phyloP scores from a whole-genome alignment of 2,329 filamentous ascomycete genomes.

The Atkinsonella texensis region DNA sequence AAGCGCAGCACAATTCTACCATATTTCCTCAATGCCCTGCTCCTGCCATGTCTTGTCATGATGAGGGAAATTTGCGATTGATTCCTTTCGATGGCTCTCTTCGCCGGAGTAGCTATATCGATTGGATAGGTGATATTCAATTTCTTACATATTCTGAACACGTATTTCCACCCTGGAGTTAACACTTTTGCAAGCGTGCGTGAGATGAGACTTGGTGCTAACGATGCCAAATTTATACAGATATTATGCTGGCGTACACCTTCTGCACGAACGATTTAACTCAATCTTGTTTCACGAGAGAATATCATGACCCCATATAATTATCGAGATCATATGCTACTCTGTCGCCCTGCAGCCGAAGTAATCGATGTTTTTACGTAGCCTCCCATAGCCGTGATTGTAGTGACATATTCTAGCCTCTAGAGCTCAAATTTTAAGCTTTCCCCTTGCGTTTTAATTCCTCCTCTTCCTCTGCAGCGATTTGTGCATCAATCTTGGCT shows the following conservation, averaged over 20 bases:
- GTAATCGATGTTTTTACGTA: constrained; percentile 3
- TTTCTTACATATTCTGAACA: constrained; percentile 98
- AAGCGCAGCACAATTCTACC: background rate
- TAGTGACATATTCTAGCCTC: background rate
- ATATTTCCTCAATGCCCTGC: background rate
- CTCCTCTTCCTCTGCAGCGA: constrained; percentile 57
- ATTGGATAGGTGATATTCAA: constrained; percentile 69
- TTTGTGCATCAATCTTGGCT: constrained; percentile 57
- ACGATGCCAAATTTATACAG: background rate
- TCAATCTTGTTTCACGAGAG: no score
- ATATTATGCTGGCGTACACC: background rate
- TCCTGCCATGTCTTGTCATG: constrained; percentile 34
- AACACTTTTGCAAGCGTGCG: no score
- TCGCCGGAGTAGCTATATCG: constrained; percentile 82
- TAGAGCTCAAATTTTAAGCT: constrained; percentile 7
- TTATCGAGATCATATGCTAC: no score
- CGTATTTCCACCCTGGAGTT: background rate
- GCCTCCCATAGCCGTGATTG: background rate
- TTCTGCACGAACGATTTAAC: no score
- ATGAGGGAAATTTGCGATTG: constrained; percentile 99
- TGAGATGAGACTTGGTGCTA: background rate
- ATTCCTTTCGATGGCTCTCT: constrained; percentile 73
- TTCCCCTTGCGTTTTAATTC: constrained; percentile 46
- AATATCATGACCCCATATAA: no score
- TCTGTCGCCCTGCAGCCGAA: background rate